Evolutionary conservation across 2,329 filamentous ascomycete genomes (phyloP).

Genomic region (Fusarium abutilonis): DNA sequence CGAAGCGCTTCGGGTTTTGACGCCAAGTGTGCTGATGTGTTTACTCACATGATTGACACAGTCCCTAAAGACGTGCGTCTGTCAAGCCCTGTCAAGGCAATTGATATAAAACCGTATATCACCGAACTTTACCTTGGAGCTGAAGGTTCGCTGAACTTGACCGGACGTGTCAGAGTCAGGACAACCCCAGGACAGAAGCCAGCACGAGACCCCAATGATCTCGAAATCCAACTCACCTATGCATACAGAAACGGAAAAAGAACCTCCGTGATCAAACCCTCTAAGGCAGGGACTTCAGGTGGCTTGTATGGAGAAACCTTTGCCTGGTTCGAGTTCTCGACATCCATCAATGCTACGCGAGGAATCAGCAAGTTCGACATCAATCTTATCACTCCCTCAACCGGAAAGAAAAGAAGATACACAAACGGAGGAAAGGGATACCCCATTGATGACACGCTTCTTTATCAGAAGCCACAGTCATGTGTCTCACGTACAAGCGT

Average conservation of each 20-base stretch:
- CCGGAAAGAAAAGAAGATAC: slow-evolving; percentile 32
- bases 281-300: slow-evolving; percentile 27
- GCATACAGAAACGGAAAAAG: slow-evolving; percentile 13
- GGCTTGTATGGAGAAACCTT: slow-evolving; percentile 47
- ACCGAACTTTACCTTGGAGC: slow-evolving; percentile 39
- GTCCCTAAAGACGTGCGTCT: slow-evolving; percentile 45
- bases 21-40: slow-evolving; percentile 44
- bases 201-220: slow-evolving; percentile 37
- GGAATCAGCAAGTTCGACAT: slow-evolving; percentile 48
- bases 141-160: slow-evolving; percentile 36
- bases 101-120: slow-evolving; percentile 49
- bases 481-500: slow-evolving; percentile 33
- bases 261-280: background rate
- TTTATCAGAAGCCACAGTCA: slow-evolving; percentile 42
- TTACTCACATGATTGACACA: slow-evolving; percentile 49
- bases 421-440: slow-evolving; percentile 43
- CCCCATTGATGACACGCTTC: slow-evolving; percentile 40
- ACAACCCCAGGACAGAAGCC: slow-evolving; percentile 21
- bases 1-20: slow-evolving; percentile 50
- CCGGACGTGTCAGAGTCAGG: slow-evolving; percentile 45
- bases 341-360: slow-evolving; percentile 29
- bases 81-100: slow-evolving; percentile 43
- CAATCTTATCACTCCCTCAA: slow-evolving; percentile 38
- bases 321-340: slow-evolving; percentile 47
- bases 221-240: slow-evolving; percentile 37